Conservation (phyloP, 495 filamentous ascomycete genomes). For the Aspergillus hancockii region DNA sequence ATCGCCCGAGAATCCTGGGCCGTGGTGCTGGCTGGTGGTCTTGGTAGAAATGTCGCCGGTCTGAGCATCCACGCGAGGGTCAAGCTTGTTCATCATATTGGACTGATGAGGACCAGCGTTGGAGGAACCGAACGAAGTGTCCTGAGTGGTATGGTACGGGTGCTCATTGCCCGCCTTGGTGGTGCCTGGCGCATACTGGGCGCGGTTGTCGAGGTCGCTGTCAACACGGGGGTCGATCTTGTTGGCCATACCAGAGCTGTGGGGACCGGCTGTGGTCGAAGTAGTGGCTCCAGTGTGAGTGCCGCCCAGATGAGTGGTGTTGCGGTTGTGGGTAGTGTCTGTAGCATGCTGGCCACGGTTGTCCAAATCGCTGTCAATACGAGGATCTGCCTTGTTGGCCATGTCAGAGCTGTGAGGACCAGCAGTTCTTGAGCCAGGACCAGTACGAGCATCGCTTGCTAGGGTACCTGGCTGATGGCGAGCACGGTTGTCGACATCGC, state of each 20-base stretch:
- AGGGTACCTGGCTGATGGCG: slow-evolving; percentile 34
- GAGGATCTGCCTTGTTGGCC: slow-evolving; percentile 51
- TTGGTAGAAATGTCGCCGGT: slow-evolving; percentile 14
- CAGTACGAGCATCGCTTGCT: neutral
- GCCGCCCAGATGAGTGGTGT: slow-evolving; percentile 12
- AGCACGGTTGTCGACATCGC: neutral
- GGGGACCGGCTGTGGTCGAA: slow-evolving; percentile 40
- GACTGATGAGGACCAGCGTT: slow-evolving; percentile 47
- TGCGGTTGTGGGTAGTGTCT: slow-evolving; percentile 20
- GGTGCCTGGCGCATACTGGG: slow-evolving; percentile 22
- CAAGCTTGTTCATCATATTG: slow-evolving; percentile 56
- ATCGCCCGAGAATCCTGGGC: slow-evolving; percentile 3
- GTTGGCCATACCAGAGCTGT: slow-evolving; percentile 46
- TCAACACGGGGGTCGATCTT: slow-evolving; percentile 53
- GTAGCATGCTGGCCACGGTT: slow-evolving; percentile 30
- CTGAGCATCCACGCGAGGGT: slow-evolving; percentile 36
- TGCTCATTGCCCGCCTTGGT: slow-evolving; percentile 21
- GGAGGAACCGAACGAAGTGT: slow-evolving; percentile 18
- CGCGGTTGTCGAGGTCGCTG: slow-evolving; percentile 43
- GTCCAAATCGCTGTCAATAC: slow-evolving; percentile 46
- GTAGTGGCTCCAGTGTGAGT: neutral
- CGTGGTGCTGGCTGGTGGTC: slow-evolving; percentile 3
- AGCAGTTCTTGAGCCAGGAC: slow-evolving; percentile 10
- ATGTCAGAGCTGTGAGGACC: slow-evolving; percentile 40
- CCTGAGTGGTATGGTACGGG: slow-evolving; percentile 23